Base-by-base conservation (phyloP, 306 rosid genomes). In the Crataegus laevigata region DNA sequence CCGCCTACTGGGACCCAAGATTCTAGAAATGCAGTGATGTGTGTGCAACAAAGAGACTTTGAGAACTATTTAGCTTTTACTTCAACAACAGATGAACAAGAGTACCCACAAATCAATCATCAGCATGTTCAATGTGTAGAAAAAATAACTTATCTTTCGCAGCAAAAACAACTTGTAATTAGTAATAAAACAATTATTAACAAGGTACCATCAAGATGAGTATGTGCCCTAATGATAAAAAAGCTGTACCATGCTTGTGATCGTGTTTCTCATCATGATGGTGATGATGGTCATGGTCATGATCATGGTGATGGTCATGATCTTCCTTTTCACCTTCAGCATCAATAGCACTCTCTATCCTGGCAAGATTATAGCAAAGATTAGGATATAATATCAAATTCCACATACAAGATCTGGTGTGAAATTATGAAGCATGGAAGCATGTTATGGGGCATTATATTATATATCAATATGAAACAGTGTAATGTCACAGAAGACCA, bases 301-400 rank as follows among this genome's bases (percentile, higher is more conserved):
- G 80, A 24, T 84, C 73, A 10, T 92, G 90, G 62, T 83, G 85
- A 59, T 68, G 69, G 40, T 88, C 82, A 34, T 89, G 93, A 50
- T 87, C 91, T 71, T 94, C 93, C 80, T 83, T 85, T 55, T 85
- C 84, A 74, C 43, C 83, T 80, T 92, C 93, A 55, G 66, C 84
- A 72, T 75, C 86, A 38, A 94, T 83, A 38, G 89, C 92, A 43
- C 88, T 90, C 87, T 92, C 96, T 80, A 94, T 92, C 93, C 99
- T 92, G 81, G 69, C 54, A 81, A 80, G 52, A 74, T 73, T 34
- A 68, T 11, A 75, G 45, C 15, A 63, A 74, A 71, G 58, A 71
- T 77, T 47, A 84, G 80, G 61, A 63, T 13, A 36, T 51, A 4
- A 19, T 11, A 65, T 15, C 57, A 69, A 61, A 57, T 25, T 57